Base-by-base conservation (phyloP, 2,329 filamentous ascomycete genomes). In the Colletotrichum truncatum region DNA sequence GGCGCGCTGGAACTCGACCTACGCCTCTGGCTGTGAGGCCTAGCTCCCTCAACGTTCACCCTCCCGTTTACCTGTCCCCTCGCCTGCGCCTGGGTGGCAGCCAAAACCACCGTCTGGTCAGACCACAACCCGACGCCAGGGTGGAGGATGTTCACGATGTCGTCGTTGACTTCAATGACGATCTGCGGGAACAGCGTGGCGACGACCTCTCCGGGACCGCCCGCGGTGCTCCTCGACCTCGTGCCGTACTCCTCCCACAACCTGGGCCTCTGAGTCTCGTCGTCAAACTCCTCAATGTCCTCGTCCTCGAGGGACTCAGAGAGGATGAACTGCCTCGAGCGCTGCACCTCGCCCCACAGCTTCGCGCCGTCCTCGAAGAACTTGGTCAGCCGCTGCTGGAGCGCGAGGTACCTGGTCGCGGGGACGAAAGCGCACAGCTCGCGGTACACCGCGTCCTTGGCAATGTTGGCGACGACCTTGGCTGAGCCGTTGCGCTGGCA, bases 131-230 rank as follows among this genome's bases (percentile, higher is more conserved):
- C 71, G 1, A 70, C 64, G 4, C 70, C 73, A 5, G 74, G 70
- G 4, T 68, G 66, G 26, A 74, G 66, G 34, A 73, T 58, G 11
- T 59, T 28, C 2, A 59, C n/a, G 14, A 32, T 59, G 11, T 59
- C 43, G 23, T 59, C 55, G 28, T 68, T 68, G 21, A 71, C 70
- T 0, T 68, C 61, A 6, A 70, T 70, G 0, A 70, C 56, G 2
- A 75, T 70, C 30, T 73, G 71, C 0, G 73, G 73, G 25, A 75
- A 75, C 7, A 75, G 52, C 11, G 68, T 64, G 0, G 69, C 71
- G 1, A 73, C 55, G 0, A 69, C 52, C 0, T 30, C 36, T 0
- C 61, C 45, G 41, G 67, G 8, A 4, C 49, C 34, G 8, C 64
- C 64, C 4, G 32, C 23, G 8, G 36, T 48, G 16, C 11, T 21